Evolutionary conservation across 371 early-diverging fungal species (phyloP), one percentile per base, ranked within the genome.

Genomic region (Mortierella sp.): DNA sequence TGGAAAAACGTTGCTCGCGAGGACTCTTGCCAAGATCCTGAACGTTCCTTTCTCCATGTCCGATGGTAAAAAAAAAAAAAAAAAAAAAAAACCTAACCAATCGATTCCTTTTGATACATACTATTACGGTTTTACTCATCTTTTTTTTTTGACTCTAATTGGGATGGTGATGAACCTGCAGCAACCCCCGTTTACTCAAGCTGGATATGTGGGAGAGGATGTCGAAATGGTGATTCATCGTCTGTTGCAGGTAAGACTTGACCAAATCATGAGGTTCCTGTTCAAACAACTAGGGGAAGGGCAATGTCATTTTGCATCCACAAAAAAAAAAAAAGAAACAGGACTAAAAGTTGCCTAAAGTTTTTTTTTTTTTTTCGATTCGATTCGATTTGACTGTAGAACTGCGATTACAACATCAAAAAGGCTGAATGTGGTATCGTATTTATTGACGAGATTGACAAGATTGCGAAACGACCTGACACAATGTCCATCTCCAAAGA

Each of bases 141-240:
- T 30, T 0, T 11, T 57, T 37, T 15, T 29, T n/a, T 7, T 7
- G n/a, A 29, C 4, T 7, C 15, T 56, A 12, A 29, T 19, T 26
- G 28, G 4, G 2, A 16, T 16, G 56, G 28, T 12, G 1, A n/a
- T 45, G 21, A 4, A 43, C 23, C 44, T 44, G 18, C 16, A 57
- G 57, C 96, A 3, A 95, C 95, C 7, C n/a, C 90, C 94, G 7
- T 89, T 95, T 70, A 96, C 96, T 16, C 94, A 94, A 62, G 92
- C 95, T 21, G 96, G 96, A 1, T 96, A 96, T 75, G 95, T 95
- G 23, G 96, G 96, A 28, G 96, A 95, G 66, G 96, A 96, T 81
- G 95, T 95, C 16, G 96, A 96, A 68, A 70, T 87, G 1, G 93
- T 93, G 18, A 92, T 96, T 53, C 90, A 91, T 63, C 84, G 95